phyloP scores from a whole-genome alignment of 345 rosid genomes.

The Lepidium sativum region DNA sequence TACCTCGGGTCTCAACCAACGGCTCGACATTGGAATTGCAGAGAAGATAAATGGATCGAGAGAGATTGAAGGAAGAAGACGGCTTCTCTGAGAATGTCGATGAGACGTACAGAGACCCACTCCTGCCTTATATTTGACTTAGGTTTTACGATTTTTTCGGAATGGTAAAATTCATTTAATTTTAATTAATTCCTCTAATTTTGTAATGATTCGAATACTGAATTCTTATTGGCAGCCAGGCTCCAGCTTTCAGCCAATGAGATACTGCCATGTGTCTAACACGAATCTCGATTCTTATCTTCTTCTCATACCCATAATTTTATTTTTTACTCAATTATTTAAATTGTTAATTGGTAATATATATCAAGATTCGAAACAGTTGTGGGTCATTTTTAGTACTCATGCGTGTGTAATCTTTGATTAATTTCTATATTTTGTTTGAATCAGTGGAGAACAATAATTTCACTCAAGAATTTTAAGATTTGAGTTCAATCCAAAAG shows the following conservation, averaged over 20 bases:
- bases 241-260: not conserved
- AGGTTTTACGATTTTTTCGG: conserved; percentile 13
- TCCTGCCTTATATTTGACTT: conserved; percentile 16
- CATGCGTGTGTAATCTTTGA: too few relatives aligned
- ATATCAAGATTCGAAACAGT: too few relatives aligned
- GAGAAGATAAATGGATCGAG: conserved; percentile 1
- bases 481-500: too few relatives aligned
- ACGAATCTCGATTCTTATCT: conserved; percentile 1
- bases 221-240: conserved; percentile 13
- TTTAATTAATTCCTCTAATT: not conserved
- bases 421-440: too few relatives aligned
- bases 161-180: not conserved
- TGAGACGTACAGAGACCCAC: not conserved
- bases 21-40: conserved; percentile 39
- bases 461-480: too few relatives aligned
- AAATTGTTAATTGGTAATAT: too few relatives aligned
- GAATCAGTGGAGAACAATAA: too few relatives aligned
- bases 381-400: too few relatives aligned
- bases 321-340: too few relatives aligned
- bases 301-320: too few relatives aligned
- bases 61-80: conserved; percentile 1
- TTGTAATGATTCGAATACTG: too few relatives aligned
- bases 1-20: conserved; percentile 86
- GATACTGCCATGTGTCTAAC: not conserved
- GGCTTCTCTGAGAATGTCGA: conserved; percentile 20